phyloP scores from a whole-genome alignment of 768 basidiomycete genomes.

The Rossbeevera mucosa region DNA sequence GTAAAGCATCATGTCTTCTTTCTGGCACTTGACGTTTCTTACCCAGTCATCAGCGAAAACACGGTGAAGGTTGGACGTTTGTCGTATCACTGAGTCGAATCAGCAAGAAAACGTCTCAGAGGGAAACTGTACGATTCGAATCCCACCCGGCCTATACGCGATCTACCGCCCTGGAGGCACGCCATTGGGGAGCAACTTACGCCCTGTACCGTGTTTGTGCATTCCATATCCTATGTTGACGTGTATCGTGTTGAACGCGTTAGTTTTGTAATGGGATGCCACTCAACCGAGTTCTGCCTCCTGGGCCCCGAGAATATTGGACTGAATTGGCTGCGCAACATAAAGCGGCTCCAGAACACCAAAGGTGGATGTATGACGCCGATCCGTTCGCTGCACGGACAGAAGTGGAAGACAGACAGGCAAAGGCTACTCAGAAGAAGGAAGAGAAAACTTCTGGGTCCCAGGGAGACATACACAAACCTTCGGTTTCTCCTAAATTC shows the following conservation, averaged over 20 bases:
- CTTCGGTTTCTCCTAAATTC: slow-evolving; percentile 35
- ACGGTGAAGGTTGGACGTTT: slow-evolving; percentile 55
- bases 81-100: slow-evolving; percentile 59
- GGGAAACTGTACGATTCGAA: slow-evolving; percentile 65
- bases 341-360: slow-evolving; percentile 59
- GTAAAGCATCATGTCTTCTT: slow-evolving; percentile 34
- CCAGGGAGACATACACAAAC: slow-evolving; percentile 15
- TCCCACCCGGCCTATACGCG: slow-evolving; percentile 68
- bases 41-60: slow-evolving; percentile 38
- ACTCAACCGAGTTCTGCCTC: slow-evolving; percentile 72
- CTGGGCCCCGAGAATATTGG: slow-evolving; percentile 88
- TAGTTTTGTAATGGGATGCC: slow-evolving; percentile 75
- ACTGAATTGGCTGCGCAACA: slow-evolving; percentile 67
- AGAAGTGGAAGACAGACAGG: slow-evolving; percentile 63
- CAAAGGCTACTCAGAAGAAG: slow-evolving; percentile 47
- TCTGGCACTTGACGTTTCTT: slow-evolving; percentile 1
- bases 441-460: slow-evolving; percentile 24
- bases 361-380: slow-evolving; percentile 81
- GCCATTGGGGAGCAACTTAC: slow-evolving; percentile 88
- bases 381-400: slow-evolving; percentile 80
- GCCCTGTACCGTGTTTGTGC: slow-evolving; percentile 79
- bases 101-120: slow-evolving; percentile 67
- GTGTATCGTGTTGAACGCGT: slow-evolving; percentile 12
- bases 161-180: slow-evolving; percentile 72
- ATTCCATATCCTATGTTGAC: neutral